These are phyloP conservation scores for Phytophthora parvispora DNA, from an alignment of 352 stramenopile species.

Conservation along the genomic window DNA sequence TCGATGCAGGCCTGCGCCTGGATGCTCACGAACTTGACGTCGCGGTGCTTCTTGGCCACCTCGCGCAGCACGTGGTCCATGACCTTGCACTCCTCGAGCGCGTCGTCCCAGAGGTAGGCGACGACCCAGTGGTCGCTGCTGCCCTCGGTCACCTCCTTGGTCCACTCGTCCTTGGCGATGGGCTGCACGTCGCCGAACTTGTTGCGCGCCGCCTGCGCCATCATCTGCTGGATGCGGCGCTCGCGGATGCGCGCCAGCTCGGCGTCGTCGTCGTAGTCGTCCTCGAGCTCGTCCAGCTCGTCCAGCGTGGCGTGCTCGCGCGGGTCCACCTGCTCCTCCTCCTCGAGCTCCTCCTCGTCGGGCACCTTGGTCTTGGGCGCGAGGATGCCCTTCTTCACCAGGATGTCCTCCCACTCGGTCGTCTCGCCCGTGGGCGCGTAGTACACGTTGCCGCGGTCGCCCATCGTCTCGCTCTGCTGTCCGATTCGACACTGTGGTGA, in stretches of 20 bases:
- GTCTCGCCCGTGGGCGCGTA: constrained; percentile 92
- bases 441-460: constrained; percentile 84
- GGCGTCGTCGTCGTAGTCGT: constrained; percentile 90
- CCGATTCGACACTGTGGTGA: too few species aligned
- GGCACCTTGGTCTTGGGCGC: constrained; percentile 91
- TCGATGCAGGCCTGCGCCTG: constrained; percentile 92
- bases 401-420: constrained; percentile 92
- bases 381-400: constrained; percentile 91
- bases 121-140: constrained; percentile 92
- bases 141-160: constrained; percentile 92
- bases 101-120: constrained; percentile 92
- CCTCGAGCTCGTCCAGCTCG: constrained; percentile 89
- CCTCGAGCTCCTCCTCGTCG: constrained; percentile 76
- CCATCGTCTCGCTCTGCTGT: too few species aligned
- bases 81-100: constrained; percentile 91
- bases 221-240: constrained; percentile 91
- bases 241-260: constrained; percentile 86
- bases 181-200: constrained; percentile 92
- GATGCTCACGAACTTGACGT: constrained; percentile 96
- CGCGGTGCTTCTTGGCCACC: constrained; percentile 88
- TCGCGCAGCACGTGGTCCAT: constrained; percentile 91
- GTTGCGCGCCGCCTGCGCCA: constrained; percentile 80
- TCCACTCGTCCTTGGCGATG: constrained; percentile 95
- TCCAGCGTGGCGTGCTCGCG: constrained; percentile 86
- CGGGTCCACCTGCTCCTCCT: constrained; percentile 79